Conservation (phyloP, 2,329 filamentous ascomycete genomes). For the Phyllosticta ampelicida region DNA sequence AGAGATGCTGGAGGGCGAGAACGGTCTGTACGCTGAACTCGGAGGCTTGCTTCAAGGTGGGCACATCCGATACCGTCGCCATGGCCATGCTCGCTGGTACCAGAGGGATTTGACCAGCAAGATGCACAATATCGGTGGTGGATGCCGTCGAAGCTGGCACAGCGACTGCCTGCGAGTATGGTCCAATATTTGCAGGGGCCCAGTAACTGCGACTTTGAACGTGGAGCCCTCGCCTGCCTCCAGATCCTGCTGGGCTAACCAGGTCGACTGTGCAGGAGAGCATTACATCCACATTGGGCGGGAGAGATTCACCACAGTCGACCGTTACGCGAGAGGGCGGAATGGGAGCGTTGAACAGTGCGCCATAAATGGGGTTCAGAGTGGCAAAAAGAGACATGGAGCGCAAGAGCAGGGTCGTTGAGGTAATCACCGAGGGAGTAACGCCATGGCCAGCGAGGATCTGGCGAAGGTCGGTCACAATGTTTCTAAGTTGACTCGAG, state of each 20-base stretch:
- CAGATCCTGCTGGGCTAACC: constrained; percentile 1
- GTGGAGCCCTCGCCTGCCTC: constrained; percentile 51
- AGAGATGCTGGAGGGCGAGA: constrained; percentile 79
- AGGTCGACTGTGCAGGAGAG: constrained; percentile 36
- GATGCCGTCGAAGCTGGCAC: constrained; percentile 29
- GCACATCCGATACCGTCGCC: constrained; percentile 17
- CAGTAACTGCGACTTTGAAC: constrained; percentile 93
- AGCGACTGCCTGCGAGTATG: constrained; percentile 81
- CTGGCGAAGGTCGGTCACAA: constrained; percentile 27
- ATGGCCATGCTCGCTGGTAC: constrained; percentile 68
- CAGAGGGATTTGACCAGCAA: constrained; percentile 88
- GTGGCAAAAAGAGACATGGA: constrained; percentile 67
- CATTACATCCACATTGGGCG: constrained; percentile 49
- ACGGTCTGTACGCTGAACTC: constrained; percentile 49
- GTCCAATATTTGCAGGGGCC: constrained; percentile 95
- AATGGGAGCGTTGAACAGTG: constrained; percentile 62
- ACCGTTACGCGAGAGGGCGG: constrained; percentile 80
- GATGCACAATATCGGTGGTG: constrained; percentile 40
- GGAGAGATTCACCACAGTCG: constrained; percentile 59
- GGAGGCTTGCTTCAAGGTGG: constrained; percentile 11
- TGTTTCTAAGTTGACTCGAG: constrained; percentile 26
- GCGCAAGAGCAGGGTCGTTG: constrained; percentile 57
- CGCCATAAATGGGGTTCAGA: constrained; percentile 66
- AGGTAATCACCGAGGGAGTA: constrained; percentile 21
- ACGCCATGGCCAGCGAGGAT: constrained; percentile 20